Evolutionary conservation across 345 rosid species (phyloP), one percentile per base, ranked within the genome.

Genomic region (Pistacia atlantica): DNA sequence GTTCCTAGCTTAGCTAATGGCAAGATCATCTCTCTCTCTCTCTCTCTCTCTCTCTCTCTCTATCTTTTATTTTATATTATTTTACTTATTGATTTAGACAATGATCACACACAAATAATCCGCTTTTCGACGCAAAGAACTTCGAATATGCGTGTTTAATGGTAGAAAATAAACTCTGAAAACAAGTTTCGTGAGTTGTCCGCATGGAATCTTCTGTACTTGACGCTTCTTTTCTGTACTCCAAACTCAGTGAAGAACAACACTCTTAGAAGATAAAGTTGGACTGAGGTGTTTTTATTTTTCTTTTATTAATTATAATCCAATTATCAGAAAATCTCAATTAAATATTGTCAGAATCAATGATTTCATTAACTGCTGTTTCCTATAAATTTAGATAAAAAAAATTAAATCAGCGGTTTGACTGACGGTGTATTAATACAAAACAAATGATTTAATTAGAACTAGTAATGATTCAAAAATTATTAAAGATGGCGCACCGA

Each of bases 1-100:
- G 93, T 85, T 59, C 98, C 97, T 63, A 94, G 85, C 86, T 94
- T 94, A 75, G 77, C 78, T 18, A 89, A 55, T 46, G 94, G 96
- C 5, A 92, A 59, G 9, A 87, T 81, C 97, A 92, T 86, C 55
- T 37, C 69, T 31, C 35, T 5, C 35, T 5, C 16, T 86, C 55
- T 37, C 69, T 31, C 35, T 5, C 35, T 5, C 16, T 22, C 25
- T 22, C 25, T 22, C 25, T 58, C 25, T 4, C 3, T 31, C 2
- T 31, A 31, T 31, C 33, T 31, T 31, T 31, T 31, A 31, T 31
- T 51, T 22, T 18, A 6, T 56, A 54, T 42, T 42, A 51, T 16
- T 33, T 54, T 37, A 9, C 45, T 42, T 22, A 22, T 22, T 22
- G 35, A 11, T 35, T 11, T 12, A 11, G 31, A 2, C 28, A 67